Base-by-base conservation (phyloP, 345 rosid genomes). In the Chamaenerion angustifolium region DNA sequence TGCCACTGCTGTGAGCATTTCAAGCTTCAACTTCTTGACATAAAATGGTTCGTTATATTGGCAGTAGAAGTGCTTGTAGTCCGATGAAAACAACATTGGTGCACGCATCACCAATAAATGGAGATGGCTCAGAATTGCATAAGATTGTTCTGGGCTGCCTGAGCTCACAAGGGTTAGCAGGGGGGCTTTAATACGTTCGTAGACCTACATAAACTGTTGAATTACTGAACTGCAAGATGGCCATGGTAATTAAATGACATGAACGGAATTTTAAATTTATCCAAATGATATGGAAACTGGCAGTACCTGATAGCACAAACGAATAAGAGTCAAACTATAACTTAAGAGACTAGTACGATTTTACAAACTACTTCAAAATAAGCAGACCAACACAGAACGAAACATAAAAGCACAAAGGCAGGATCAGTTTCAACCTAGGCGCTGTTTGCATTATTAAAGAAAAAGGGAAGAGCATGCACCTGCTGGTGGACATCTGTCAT, bases 51-150 rank as follows among this genome's bases (percentile, higher is more conserved):
- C 98, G 60, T 84, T 92, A 71, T 92, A 92, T 74, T 87, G 98
- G 75, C 98, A 92, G 55, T 92, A 92, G 63, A 92, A 87, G 64
- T 92, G 95, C 63, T 92, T 92, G 72, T 87, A 92, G 67, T 87
- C 96, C 14, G 81, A 61, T 60, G 95, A 77, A 76, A 92, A 92
- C 56, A 92, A 71, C 59, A 71, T 82, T 1, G 98, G 96, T 11
- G 98, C 98, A 63, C 95, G 98, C 82, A 84, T 78, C 71, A 92
- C 98, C 82, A 92, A 71, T 57, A 92, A 79, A 71, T 92, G 96
- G 56, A 92, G 80, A 70, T 92, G 98, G 68, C 95, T 82, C 66
- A 92, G 66, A 67, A 92, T 89, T 51, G 98, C 98, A 56, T 87
- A 92, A 12, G 98, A 84, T 62, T 92, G 95, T 71, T 92, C 98